Base-by-base conservation (phyloP, 257 asterid species). In the Solanum piurae region DNA sequence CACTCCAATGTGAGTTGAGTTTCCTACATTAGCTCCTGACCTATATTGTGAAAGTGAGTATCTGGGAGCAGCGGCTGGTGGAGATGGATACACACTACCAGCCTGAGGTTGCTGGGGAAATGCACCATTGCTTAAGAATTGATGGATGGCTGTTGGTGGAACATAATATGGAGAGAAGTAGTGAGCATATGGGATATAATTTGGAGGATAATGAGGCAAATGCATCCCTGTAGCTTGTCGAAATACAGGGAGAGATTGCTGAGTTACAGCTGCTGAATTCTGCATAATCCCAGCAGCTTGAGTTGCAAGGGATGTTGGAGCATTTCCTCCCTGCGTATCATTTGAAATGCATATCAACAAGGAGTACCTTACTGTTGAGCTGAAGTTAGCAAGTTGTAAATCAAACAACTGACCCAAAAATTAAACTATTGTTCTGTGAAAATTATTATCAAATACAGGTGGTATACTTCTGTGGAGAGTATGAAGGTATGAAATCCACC, bases 61-160 rank as follows among this genome's bases (percentile, higher is more conserved):
- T 92, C 95, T 96, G 90, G 93, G 93, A 88, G 93, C 87, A 68
- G 98, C 89, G 38, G 94, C 96, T 83, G 98, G 92, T 74, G 94
- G 92, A 83, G 95, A 76, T 89, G 93, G 98, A 92, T 94, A 95
- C 52, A 94, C 85, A 77, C 90, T 90, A 55, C 93, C 98, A 85
- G 96, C 88, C 92, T 92, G 99, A 89, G 96, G 96, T 90, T 94
- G 98, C 94, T 94, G 98, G 72, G 98, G 96, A 88, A 94, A 96
- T 40, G 93, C 92, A 44, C 98, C 96, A 87, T 90, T 94, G 93
- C 93, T 90, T 84, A 96, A 87, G 91, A 91, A 95, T 89, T 94
- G 99, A 92, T 94, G 99, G 87, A 96, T 90, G 62, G 96, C 87
- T 8, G 86, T 95, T 93, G 95, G 97, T 10, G 95, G 96, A 90